phyloP scores from a whole-genome alignment of 345 rosid genomes.

The Gossypium herbaceum region DNA sequence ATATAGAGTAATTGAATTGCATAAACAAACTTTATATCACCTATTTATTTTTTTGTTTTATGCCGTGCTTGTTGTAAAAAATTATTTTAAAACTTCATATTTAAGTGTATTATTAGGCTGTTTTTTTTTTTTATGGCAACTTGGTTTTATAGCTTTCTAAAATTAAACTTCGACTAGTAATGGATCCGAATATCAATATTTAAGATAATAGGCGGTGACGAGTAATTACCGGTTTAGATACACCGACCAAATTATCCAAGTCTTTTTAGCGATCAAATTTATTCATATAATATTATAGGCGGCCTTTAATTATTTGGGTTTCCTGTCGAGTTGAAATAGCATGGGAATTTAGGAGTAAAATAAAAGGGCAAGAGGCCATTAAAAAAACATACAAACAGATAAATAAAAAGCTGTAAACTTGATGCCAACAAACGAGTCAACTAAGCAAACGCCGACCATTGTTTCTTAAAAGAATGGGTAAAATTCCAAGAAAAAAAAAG shows the following conservation, averaged over 20 bases:
- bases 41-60: no score
- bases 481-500: not conserved
- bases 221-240: not conserved
- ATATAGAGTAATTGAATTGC: no score
- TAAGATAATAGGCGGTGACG: not conserved
- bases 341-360: not conserved
- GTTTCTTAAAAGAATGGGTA: no score
- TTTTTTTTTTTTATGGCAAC: not conserved
- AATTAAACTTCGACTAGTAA: no score
- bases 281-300: slow-evolving; percentile 1
- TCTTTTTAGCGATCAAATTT: not conserved
- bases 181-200: no score
- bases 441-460: not conserved
- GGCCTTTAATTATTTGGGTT: not conserved
- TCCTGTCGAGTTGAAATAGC: not conserved
- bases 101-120: no score
- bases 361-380: not conserved
- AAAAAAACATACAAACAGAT: no score
- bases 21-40: no score
- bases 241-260: slow-evolving; percentile 20
- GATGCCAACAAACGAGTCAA: not conserved
- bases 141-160: not conserved
- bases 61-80: no score
- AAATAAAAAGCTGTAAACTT: not conserved
- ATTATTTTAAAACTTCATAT: no score